Evolutionary conservation across 352 stramenopile species (phyloP).

Genomic region (Phytopythium chamaehyphon): DNA sequence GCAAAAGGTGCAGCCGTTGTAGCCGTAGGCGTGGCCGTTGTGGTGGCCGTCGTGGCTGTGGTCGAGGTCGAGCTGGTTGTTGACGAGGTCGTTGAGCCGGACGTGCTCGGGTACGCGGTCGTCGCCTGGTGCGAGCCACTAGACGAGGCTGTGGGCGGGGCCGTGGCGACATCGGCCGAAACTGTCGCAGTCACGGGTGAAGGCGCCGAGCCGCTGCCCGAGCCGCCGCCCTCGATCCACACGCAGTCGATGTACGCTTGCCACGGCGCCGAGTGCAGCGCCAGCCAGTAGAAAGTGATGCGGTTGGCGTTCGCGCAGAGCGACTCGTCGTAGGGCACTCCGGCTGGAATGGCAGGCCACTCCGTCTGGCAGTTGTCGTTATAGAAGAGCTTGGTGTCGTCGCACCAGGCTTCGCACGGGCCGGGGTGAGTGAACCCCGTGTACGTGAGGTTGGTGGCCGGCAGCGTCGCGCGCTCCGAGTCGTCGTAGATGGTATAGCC

Average conservation of each 20-base stretch:
- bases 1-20: slow-evolving; percentile 10
- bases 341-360: slow-evolving; percentile 25
- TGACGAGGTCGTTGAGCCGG: slow-evolving; percentile 5
- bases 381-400: slow-evolving; percentile 45
- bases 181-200: slow-evolving; percentile 8
- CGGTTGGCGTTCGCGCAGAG: slow-evolving; percentile 41
- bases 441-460: slow-evolving; percentile 32
- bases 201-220: slow-evolving; percentile 14
- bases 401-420: slow-evolving; percentile 59
- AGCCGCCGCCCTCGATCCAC: slow-evolving; percentile 22
- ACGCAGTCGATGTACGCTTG: slow-evolving; percentile 57
- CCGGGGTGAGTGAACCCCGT: slow-evolving; percentile 52
- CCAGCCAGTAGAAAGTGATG: slow-evolving; percentile 56
- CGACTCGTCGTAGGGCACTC: slow-evolving; percentile 35
- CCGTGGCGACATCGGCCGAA: slow-evolving; percentile 8
- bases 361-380: slow-evolving; percentile 42
- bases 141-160: slow-evolving; percentile 1
- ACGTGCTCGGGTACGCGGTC: slow-evolving; percentile 8
- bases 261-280: slow-evolving; percentile 42
- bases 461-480: slow-evolving; percentile 26
- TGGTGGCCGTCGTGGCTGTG: slow-evolving; percentile 2
- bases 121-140: slow-evolving; percentile 6
- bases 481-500: slow-evolving; percentile 38
- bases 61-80: slow-evolving; percentile 5
- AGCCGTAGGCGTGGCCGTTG: slow-evolving; percentile 5